Evolutionary conservation across 2,329 filamentous ascomycete species (phyloP).

Genomic region (Hypomyces perniciosus): DNA sequence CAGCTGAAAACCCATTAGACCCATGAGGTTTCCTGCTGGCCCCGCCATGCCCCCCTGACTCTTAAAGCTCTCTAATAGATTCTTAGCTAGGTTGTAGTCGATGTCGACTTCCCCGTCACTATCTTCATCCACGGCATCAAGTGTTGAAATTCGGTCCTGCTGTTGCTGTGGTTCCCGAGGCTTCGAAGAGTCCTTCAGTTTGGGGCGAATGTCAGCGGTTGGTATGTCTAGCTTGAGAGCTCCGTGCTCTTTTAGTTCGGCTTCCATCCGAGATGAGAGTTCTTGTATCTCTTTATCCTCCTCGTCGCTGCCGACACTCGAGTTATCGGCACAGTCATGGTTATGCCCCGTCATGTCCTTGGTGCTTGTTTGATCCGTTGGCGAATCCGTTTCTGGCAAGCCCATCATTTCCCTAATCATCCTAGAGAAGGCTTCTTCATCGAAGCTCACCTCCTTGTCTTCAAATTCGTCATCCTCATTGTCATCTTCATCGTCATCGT

Average conservation of each 20-base stretch:
- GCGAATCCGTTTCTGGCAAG: constrained; percentile 32
- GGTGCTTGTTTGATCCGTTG: background rate
- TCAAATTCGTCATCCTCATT: constrained; percentile 53
- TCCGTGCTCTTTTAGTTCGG: constrained; percentile 63
- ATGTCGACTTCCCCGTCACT: constrained; percentile 61
- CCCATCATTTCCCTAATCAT: constrained; percentile 96
- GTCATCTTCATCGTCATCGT: constrained; percentile 45
- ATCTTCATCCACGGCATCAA: constrained; percentile 38
- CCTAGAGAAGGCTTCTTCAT: constrained; percentile 75
- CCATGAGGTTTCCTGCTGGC: constrained; percentile 80
- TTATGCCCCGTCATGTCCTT: background rate
- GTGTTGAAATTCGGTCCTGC: constrained; percentile 12
- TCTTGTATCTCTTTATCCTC: constrained; percentile 59
- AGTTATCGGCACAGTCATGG: constrained; percentile 12
- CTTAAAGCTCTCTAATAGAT: constrained; percentile 88
- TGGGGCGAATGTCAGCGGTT: background rate
- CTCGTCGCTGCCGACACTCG: constrained; percentile 33
- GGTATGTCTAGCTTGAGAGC: constrained; percentile 51
- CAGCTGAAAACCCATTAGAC: constrained; percentile 75
- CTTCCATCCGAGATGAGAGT: constrained; percentile 64
- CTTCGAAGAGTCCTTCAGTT: constrained; percentile 6
- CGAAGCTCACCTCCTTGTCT: constrained; percentile 70
- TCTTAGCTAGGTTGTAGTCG: constrained; percentile 83
- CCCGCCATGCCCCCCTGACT: constrained; percentile 80
- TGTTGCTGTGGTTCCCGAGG: constrained; percentile 10